Conservation (phyloP, 192 early-diverging fungal species). For the Umbelopsis isabellina region DNA sequence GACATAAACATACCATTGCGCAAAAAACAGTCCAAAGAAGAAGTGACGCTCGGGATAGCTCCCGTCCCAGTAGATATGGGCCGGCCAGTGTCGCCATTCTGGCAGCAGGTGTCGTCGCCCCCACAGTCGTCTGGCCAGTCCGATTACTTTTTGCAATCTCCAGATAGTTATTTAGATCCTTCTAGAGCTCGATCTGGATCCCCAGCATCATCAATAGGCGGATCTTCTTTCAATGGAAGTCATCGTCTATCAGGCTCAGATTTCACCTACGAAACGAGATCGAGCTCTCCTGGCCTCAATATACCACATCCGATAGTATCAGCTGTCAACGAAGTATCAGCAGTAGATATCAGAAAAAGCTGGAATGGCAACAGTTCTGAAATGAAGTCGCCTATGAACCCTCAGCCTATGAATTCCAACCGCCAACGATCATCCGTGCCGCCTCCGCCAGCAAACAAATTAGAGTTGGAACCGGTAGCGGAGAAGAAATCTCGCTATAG, state of each 20-base stretch:
- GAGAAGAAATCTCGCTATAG: conserved; percentile 16
- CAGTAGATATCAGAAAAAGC: not conserved
- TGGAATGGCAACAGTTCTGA: conserved; percentile 3
- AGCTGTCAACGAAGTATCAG: not conserved
- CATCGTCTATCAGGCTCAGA: conserved; percentile 2
- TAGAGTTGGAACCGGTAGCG: not conserved
- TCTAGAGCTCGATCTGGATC: not conserved
- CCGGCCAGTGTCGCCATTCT: conserved; percentile 11
- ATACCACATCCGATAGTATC: not conserved
- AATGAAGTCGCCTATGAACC: not conserved
- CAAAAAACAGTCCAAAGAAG: not conserved
- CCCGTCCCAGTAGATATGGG: not conserved
- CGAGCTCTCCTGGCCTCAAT: not conserved
- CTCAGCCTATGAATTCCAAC: not conserved
- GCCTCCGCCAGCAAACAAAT: not conserved
- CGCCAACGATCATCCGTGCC: not conserved
- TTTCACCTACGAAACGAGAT: not conserved
- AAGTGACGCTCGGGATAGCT: not conserved
- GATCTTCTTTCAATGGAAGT: not conserved
- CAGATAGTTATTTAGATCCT: not conserved
- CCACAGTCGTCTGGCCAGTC: not conserved
- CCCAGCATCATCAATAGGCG: conserved; percentile 1
- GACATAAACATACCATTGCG: not conserved
- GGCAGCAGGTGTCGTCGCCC: conserved; percentile 2
- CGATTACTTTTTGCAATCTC: not conserved